Percentiles rank a stretch among this genome's conserved stretches.
phyloP scores from a whole-genome alignment of 805 yeast genomes.

The Saturnispora ahearnii region DNA sequence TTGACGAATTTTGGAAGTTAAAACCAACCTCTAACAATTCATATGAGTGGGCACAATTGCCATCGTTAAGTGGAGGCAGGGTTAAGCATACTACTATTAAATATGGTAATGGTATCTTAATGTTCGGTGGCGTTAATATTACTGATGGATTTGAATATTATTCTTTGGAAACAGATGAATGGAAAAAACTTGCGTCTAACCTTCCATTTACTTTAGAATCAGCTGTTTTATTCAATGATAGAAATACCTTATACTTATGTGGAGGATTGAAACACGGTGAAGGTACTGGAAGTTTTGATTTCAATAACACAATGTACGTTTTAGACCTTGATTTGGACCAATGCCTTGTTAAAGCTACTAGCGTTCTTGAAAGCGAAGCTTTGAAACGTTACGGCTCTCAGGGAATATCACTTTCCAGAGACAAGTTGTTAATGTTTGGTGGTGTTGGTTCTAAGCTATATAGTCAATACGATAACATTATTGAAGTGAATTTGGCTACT shows the following conservation, averaged over 20 bases:
- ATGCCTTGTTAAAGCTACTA: conserved; percentile 15
- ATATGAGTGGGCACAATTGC: conserved; percentile 33
- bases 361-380: conserved; percentile 21
- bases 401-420: not conserved
- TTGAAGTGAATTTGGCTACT: conserved; percentile 26
- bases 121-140: conserved; percentile 41
- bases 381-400: conserved; percentile 40
- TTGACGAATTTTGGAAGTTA: conserved; percentile 38
- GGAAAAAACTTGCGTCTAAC: conserved; percentile 4
- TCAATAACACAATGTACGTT: conserved; percentile 25
- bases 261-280: conserved; percentile 36
- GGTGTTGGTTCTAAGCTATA: conserved; percentile 25
- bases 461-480: conserved; percentile 29
- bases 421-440: conserved; percentile 13
- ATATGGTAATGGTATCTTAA: conserved; percentile 27
- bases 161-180: conserved; percentile 10
- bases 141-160: conserved; percentile 17
- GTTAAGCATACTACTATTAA: conserved; percentile 41
- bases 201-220: conserved; percentile 5
- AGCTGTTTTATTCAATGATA: conserved; percentile 1
- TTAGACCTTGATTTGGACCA: conserved; percentile 21
- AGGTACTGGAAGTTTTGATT: conserved; percentile 18
- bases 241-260: conserved; percentile 31
- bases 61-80: conserved; percentile 36
- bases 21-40: conserved; percentile 3